These are phyloP conservation scores for Brassica hybrid DNA, from an alignment of 441 rosid genomes.

Conservation along the genomic window DNA sequence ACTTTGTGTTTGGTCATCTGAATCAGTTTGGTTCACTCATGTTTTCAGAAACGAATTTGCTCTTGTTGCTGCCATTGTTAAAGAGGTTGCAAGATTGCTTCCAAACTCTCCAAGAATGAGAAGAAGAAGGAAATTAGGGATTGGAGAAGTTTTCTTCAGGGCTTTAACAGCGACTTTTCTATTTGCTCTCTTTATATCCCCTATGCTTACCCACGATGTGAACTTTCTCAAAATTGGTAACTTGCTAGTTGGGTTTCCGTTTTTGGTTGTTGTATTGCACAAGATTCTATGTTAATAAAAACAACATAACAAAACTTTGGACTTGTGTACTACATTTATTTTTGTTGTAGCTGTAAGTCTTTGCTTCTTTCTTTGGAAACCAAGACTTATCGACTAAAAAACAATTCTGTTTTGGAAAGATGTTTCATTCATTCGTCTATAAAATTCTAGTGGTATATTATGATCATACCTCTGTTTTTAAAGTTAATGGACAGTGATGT, in stretches of 20 bases:
- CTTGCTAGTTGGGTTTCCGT: constrained; percentile 5
- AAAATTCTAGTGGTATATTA: neutral
- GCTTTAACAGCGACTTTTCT: constrained; percentile 21
- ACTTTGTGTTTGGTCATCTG: constrained; percentile 2
- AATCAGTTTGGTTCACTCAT: neutral
- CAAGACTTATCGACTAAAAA: too few species aligned
- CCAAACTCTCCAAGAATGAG: neutral
- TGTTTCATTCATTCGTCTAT: neutral
- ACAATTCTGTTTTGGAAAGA: neutral
- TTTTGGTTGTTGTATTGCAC: constrained; percentile 26
- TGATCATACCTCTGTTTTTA: neutral
- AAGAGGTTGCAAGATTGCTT: constrained; percentile 23
- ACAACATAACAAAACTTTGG: neutral
- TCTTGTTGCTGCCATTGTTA: constrained; percentile 29
- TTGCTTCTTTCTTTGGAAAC: too few species aligned
- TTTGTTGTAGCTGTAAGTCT: too few species aligned
- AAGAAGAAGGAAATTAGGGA: constrained; percentile 21
- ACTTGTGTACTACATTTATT: too few species aligned
- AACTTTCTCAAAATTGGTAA: constrained; percentile 21
- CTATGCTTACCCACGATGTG: neutral
- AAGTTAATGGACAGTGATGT: neutral
- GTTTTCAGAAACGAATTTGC: constrained; percentile 32
- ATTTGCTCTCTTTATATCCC: neutral
- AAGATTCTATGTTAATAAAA: constrained; percentile 1
- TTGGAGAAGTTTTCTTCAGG: constrained; percentile 21